A percentile compares a stretch with the other conserved stretches of the same genome.
phyloP scores from a whole-genome alignment of 805 yeast genomes.

The Peterozyma toletana region DNA sequence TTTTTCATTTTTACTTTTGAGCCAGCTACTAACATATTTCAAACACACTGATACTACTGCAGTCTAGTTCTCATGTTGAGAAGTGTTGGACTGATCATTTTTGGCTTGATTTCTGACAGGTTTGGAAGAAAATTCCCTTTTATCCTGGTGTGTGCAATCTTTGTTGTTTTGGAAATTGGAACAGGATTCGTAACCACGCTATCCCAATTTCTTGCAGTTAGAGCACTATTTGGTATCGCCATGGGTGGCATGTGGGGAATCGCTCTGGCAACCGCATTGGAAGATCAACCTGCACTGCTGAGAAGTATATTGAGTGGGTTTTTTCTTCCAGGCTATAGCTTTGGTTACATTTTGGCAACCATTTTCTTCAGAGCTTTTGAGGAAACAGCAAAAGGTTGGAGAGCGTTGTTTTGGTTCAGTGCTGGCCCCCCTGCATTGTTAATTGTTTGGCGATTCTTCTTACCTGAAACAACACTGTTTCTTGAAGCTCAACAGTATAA shows the following conservation, averaged over 20 bases:
- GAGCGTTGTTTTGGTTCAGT: conserved; percentile 67
- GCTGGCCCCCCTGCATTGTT: conserved; percentile 60
- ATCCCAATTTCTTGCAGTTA: conserved; percentile 41
- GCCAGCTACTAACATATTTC: no score
- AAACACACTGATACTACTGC: no score
- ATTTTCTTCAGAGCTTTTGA: conserved; percentile 47
- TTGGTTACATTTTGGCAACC: conserved; percentile 50
- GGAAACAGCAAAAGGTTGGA: conserved; percentile 51
- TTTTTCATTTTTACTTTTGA: no score
- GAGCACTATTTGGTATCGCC: conserved; percentile 46
- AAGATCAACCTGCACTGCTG: conserved; percentile 32
- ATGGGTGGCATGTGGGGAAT: conserved; percentile 43
- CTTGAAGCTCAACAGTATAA: conserved; percentile 21
- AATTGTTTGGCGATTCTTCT: conserved; percentile 46
- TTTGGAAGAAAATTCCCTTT: conserved; percentile 47
- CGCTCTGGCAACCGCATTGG: conserved; percentile 34
- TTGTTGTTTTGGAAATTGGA: conserved; percentile 42
- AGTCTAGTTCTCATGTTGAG: conserved; percentile 46
- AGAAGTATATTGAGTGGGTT: conserved; percentile 48
- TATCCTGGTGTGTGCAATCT: conserved; percentile 27
- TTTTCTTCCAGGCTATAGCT: conserved; percentile 64
- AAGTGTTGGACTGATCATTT: conserved; percentile 45
- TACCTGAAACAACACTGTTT: conserved; percentile 57
- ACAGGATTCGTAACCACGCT: conserved; percentile 45
- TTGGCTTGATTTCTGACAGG: conserved; percentile 43